Base-by-base conservation (phyloP, 306 rosid species). In the Castanea sativa region DNA sequence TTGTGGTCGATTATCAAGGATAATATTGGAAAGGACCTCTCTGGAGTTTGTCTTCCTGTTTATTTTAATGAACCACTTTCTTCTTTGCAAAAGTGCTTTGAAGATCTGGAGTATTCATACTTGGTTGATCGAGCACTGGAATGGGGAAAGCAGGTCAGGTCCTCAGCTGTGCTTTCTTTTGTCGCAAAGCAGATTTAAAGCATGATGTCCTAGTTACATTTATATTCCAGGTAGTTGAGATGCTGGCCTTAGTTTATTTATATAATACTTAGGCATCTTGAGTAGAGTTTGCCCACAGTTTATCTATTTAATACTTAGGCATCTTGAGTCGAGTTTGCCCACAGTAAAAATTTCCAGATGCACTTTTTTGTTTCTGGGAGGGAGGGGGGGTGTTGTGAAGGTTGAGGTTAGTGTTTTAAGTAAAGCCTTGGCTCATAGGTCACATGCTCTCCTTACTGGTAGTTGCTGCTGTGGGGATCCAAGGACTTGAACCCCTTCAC, bases 21-120 rank as follows among this genome's bases (percentile, higher is more conserved):
- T 82, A 95, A 95, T 79, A 95, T 95, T 43, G 99, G 99, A 75
- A 93, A 93, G 91, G 99, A 95, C 90, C 91, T 95, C 78, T 95
- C 98, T 80, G 99, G 99, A 78, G 99, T 95, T 82, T 95, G 99
- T 84, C 99, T 95, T 78, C 98, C 99, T 79, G 98, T 95, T 86
- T 95, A 95, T 90, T 95, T 95, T 87, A 95, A 95, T 75, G 99
- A 95, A 85, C 99, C 99, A 57, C 93, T 95, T 75, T 95, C 99
- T 58, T 93, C 99, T 1, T 83, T 95, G 86, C 99, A 95, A 87
- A 95, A 95, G 86, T 95, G 98, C 85, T 95, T 95, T 82, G 99
- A 95, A 91, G 99, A 95, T 84, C 84, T 95, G 74, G 99, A 95
- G 85, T 95, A 95, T 87, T 95, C 99, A 12, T 84, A 88, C 87